Evolutionary conservation across 2,329 filamentous ascomycete species (phyloP), one percentile per base, ranked within the genome.

Genomic region (Paracamarosporium sp.): DNA sequence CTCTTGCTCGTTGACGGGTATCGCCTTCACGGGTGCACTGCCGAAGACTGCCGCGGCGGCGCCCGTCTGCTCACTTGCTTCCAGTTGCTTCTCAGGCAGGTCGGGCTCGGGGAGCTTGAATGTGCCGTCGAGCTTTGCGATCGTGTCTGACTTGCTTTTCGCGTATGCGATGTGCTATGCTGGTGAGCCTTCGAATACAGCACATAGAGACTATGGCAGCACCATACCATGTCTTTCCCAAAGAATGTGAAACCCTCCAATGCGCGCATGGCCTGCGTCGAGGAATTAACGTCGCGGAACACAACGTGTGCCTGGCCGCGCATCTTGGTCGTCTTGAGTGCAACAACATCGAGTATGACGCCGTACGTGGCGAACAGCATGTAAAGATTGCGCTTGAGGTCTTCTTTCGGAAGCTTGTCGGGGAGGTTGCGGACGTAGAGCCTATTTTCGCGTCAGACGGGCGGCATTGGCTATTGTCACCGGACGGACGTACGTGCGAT

Each of bases 281-380:
- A 92, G n/a, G 92, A 88, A 65, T 97, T 90, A 31, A 94, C 83
- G 75, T 99, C 94, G 57, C 91, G 87, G 76, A 93, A 98, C 13
- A 95, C 90, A 59, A 99, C 82, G 72, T 98, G 95, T 60, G 95
- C 95, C 79, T 99, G 95, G 3, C 95, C 95, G 48, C 95, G 90
- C 93, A 98, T 97, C 80, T 92, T 92, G 76, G 84, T 84, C 1
- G 92, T 96, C 80, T 93, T 96, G 67, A 97, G 83, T 28, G 92
- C 91, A 47, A 97, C 90, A 20, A 99, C 87, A 74, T 99, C 95
- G 57, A 99, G 86, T 15, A 99, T 90, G 0, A 92, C 88, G 38
- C 95, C 95, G 74, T 97, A 96, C 13, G 93, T 96, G 11, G 93
- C 92, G 77, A 98, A 98, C 12, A 98, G 85, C 77, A 93, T 91